phyloP scores from a whole-genome alignment of 306 rosid genomes.

The Cercis canadensis region DNA sequence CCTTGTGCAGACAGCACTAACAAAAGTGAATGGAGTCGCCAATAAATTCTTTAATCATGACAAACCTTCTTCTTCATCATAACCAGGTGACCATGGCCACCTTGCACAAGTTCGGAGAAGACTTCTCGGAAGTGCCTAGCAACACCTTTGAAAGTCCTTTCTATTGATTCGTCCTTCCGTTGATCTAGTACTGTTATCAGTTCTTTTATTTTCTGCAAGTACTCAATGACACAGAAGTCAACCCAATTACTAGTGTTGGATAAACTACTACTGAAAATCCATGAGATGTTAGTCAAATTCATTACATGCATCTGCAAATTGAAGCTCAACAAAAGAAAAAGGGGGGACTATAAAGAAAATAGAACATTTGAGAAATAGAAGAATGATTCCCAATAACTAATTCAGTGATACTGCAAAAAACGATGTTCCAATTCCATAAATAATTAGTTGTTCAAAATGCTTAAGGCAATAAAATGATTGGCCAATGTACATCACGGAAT shows the following conservation, averaged over 20 bases:
- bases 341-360: neutral
- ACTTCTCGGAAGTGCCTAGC: constrained; percentile 98
- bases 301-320: constrained; percentile 10
- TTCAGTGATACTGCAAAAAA: constrained; percentile 22
- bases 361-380: constrained; percentile 5
- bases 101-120: constrained; percentile 94
- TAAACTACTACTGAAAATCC: neutral
- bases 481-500: neutral
- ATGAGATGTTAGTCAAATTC: constrained; percentile 31
- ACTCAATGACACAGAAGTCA: constrained; percentile 28
- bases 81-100: constrained; percentile 87
- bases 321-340: constrained; percentile 6
- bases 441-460: constrained; percentile 18
- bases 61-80: constrained; percentile 97
- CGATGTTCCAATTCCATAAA: constrained; percentile 15
- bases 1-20: constrained; percentile 26
- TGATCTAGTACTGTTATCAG: constrained; percentile 90
- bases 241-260: constrained; percentile 23
- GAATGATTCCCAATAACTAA: constrained; percentile 21
- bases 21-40: constrained; percentile 24
- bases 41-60: constrained; percentile 28
- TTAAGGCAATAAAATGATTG: constrained; percentile 13
- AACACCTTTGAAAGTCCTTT: constrained; percentile 98
- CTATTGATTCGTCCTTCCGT: constrained; percentile 95
- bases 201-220: constrained; percentile 88